Evolutionary conservation across 768 basidiomycete species (phyloP), one percentile per base, ranked within the genome.

Genomic region (Mycena amicta): DNA sequence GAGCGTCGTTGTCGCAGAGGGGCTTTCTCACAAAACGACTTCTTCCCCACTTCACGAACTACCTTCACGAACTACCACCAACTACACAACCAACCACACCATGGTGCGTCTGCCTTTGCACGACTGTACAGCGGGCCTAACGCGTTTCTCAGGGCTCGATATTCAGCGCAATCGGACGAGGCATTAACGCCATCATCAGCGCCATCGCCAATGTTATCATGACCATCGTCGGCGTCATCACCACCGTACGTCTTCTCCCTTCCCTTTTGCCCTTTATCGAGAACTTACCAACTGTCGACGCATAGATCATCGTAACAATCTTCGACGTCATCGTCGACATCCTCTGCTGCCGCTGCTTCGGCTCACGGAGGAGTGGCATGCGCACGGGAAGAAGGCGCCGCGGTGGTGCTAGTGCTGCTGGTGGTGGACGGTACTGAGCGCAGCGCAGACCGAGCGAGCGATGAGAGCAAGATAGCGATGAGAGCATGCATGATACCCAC

Each of bases 151-250:
- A 87, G 87, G 86, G 85, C 51, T 78, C 85, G 23, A 75, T 87
- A 52, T 73, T 88, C 68, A 88, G 86, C 67, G 80, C 87, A 25
- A 89, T 90, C 43, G 87, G 85, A 22, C 64, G 70, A 50, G 86
- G 79, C 26, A 82, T 89, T 57, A 82, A 82, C 54, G 74, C 83
- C 50, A 69, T 90, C 58, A 78, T 90, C 63, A 78, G 78, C 54
- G 86, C 84, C 18, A 84, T 89, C 50, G 86, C 86, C 15, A 66
- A 62, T 53, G 74, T 89, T 3, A 66, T 87, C 58, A 83, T 85
- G 81, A 72, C 84, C 37, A 86, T 89, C 57, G 76, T 89, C 46
- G 64, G 76, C 57, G 83, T 71, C 8, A 80, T 90, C 57, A 84
- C 83, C 13, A 78, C 74, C n/a, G 87, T 89, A 63, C 52, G 83